These are phyloP conservation scores for Lyophyllum decastes DNA, from an alignment of 768 basidiomycete species.

Conservation along the genomic window DNA sequence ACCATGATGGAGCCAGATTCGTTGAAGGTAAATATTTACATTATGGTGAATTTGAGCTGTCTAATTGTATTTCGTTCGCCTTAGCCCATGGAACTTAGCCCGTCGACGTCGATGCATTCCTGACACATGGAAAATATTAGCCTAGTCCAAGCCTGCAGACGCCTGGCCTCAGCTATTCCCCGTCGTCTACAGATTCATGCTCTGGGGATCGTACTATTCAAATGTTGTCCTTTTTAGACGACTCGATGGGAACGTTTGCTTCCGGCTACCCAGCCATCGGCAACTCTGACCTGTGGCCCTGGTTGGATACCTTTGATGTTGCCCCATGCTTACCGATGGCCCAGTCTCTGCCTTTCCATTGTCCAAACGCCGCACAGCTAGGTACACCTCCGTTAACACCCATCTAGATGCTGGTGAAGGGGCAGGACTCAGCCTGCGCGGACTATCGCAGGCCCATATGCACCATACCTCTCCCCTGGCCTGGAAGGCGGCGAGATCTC, in stretches of 20 bases:
- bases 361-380: not conserved
- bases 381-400: no score
- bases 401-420: conserved; percentile 95
- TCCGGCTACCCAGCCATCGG: conserved; percentile 8
- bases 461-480: no score
- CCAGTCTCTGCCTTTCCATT: not conserved
- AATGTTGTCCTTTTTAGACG: conserved; percentile 54
- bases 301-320: conserved; percentile 17
- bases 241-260: conserved; percentile 25
- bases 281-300: conserved; percentile 24
- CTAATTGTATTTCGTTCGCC: not conserved
- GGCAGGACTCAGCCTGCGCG: no score
- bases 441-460: no score
- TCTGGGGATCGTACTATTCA: conserved; percentile 58
- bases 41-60: not conserved
- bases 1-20: not conserved
- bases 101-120: conserved; percentile 1
- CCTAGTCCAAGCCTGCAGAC: conserved; percentile 49
- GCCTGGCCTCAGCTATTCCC: conserved; percentile 59
- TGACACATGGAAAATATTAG: conserved; percentile 16
- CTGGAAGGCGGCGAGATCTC: no score
- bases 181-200: conserved; percentile 58
- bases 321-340: not conserved
- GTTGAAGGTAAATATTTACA: not conserved
- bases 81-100: conserved; percentile 1